A percentile compares a stretch with the other conserved stretches of the same genome.
Evolutionary conservation across 345 rosid genomes (phyloP).

Genomic region (Populus simonii): DNA sequence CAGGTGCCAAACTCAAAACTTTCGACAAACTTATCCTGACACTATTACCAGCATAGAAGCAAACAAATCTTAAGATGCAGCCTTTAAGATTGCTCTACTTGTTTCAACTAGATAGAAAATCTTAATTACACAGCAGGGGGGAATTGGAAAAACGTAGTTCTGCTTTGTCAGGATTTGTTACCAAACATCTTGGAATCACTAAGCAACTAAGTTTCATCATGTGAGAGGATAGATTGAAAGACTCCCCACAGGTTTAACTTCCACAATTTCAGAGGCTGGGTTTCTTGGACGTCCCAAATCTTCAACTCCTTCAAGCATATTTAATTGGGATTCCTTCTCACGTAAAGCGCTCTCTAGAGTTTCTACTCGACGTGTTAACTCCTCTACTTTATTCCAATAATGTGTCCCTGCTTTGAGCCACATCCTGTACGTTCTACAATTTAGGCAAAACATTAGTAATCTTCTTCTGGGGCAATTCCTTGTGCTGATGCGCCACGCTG

Average conservation of each 20-base stretch:
- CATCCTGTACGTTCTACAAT: slow-evolving; percentile 45
- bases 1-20: neutral
- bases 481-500: slow-evolving; percentile 40
- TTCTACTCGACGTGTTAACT: slow-evolving; percentile 58
- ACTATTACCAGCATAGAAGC: neutral
- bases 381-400: slow-evolving; percentile 71
- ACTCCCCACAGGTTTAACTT: slow-evolving; percentile 94
- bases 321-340: slow-evolving; percentile 61
- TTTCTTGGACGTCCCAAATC: slow-evolving; percentile 37
- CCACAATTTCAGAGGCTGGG: slow-evolving; percentile 57
- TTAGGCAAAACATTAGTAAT: slow-evolving; percentile 56
- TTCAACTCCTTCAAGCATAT: slow-evolving; percentile 47
- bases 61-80: neutral
- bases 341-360: slow-evolving; percentile 57
- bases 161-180: neutral
- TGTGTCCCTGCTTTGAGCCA: slow-evolving; percentile 55
- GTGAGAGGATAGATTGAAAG: neutral
- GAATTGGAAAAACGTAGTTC: neutral
- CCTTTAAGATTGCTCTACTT: neutral
- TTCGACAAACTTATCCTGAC: neutral
- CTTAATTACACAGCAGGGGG: neutral
- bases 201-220: neutral
- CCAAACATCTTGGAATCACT: neutral
- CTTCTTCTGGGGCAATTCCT: slow-evolving; percentile 61
- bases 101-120: neutral